Percentiles rank a stretch among this genome's conserved stretches.
phyloP scores from a whole-genome alignment of 768 basidiomycete genomes.

The Amanita thiersii region DNA sequence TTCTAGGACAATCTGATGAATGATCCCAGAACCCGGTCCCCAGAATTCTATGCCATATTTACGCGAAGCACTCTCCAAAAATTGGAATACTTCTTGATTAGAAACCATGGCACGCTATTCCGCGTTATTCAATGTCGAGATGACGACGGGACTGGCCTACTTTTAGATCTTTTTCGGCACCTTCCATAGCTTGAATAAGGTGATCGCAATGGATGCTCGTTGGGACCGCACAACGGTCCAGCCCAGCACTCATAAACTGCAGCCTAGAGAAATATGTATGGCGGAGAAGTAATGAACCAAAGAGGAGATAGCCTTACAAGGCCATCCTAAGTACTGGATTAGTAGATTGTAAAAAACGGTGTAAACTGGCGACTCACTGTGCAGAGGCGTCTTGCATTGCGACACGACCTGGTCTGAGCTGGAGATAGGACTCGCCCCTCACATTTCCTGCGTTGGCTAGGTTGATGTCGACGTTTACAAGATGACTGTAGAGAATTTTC shows the following conservation, averaged over 20 bases:
- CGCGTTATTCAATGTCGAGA: constrained; percentile 1
- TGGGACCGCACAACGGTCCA: constrained; percentile 76
- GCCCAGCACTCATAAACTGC: constrained; percentile 97
- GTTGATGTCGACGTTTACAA: constrained; percentile 69
- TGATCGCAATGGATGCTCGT: constrained; percentile 97
- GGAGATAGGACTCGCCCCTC: constrained; percentile 84
- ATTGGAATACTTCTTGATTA: constrained; percentile 97
- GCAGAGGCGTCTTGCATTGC: constrained; percentile 96
- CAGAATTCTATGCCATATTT: constrained; percentile 98
- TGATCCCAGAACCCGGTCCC: constrained; percentile 92
- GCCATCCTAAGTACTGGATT: constrained; percentile 55
- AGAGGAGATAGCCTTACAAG: constrained; percentile 40
- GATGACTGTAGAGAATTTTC: constrained; percentile 94
- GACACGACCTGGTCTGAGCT: constrained; percentile 85
- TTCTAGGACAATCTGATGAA: constrained; percentile 97
- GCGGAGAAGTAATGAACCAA: neutral
- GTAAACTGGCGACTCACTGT: constrained; percentile 47
- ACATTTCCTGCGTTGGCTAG: constrained; percentile 58
- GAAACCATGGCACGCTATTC: constrained; percentile 70
- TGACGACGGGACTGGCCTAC: constrained; percentile 25
- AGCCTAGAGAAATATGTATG: constrained; percentile 36
- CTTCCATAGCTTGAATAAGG: constrained; percentile 88
- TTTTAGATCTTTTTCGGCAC: constrained; percentile 81
- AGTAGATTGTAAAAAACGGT: constrained; percentile 10
- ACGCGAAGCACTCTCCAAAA: constrained; percentile 83